These are phyloP conservation scores for Echeveria elegans DNA, from an alignment of 164 flowering plant species.

Conservation along the genomic window DNA sequence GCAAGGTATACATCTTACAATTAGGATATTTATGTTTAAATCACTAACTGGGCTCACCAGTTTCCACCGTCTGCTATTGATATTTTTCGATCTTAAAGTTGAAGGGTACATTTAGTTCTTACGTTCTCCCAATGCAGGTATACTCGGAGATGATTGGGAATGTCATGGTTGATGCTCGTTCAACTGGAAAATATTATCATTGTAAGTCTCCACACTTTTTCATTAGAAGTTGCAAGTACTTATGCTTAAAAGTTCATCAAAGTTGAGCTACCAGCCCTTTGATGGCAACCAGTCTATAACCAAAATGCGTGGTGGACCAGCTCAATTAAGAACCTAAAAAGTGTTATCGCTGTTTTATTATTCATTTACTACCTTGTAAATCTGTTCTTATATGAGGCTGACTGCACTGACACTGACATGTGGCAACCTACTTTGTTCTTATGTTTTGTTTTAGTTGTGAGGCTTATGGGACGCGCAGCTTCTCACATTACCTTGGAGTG, in stretches of 20 bases:
- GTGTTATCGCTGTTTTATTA: not conserved
- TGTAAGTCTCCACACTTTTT: conserved; percentile 42
- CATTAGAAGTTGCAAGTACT: conserved; percentile 40
- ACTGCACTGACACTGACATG: not conserved
- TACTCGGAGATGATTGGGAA: conserved; percentile 78
- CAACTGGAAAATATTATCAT: conserved; percentile 97
- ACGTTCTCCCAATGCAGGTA: conserved; percentile 34
- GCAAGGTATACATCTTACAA: conserved; percentile 41
- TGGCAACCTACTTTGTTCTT: not conserved
- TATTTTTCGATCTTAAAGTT: not conserved
- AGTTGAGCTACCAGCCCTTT: not conserved
- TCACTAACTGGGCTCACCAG: not conserved
- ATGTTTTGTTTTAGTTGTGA: conserved; percentile 50
- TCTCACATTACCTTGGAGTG: conserved; percentile 98
- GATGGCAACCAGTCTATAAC: not conserved
- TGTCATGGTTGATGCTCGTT: conserved; percentile 97
- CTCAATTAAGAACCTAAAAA: not conserved
- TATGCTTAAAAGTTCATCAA: not conserved
- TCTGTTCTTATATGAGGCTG: not conserved
- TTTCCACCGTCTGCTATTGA: not conserved
- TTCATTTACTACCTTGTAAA: not conserved
- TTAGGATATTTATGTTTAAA: not conserved
- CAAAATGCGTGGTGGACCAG: not conserved
- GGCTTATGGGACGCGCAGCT: conserved; percentile 99
- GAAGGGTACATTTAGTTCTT: not conserved